Percentiles rank a stretch among this genome's conserved stretches.
Evolutionary conservation across 169 alveolate species (phyloP).

Genomic region (Plasmodium relictum): DNA sequence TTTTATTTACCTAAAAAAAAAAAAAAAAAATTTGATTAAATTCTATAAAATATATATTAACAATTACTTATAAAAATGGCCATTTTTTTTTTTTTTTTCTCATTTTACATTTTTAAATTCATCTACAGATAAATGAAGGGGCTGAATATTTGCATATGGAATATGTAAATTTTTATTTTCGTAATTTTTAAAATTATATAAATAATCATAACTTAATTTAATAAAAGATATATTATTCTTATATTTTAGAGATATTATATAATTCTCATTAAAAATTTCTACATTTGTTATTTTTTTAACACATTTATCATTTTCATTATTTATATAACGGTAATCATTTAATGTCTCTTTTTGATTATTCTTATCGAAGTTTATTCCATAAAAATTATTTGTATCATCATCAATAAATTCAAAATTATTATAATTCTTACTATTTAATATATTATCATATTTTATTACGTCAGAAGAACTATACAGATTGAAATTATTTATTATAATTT

Average conservation of each 20-base stretch:
- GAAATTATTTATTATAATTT: not conserved
- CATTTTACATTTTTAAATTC: constrained; percentile 46
- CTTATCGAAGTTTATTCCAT: not conserved
- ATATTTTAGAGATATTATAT: constrained; percentile 9
- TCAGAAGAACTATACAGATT: constrained; percentile 7
- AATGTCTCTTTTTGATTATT: not conserved
- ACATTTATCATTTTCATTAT: not conserved
- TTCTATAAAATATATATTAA: not conserved
- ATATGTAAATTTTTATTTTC: not conserved
- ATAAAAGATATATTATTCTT: not conserved
- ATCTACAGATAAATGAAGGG: constrained; percentile 22
- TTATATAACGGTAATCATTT: not conserved
- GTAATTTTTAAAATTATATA: not conserved
- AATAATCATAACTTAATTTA: constrained; percentile 16
- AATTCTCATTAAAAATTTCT: not conserved
- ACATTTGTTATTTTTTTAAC: not conserved
- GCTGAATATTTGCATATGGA: constrained; percentile 27
- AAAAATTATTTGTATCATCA: not conserved
- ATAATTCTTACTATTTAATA: not conserved
- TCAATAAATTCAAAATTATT: constrained; percentile 4
- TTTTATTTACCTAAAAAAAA: constrained; percentile 35
- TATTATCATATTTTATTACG: not conserved
- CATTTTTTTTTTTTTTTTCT: not conserved
- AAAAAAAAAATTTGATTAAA: not conserved
- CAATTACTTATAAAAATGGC: not conserved